Percentiles rank a stretch among this genome's conserved stretches.
Conservation (phyloP, 164 flowering plant species). For the Aristolochia fimbriata region DNA sequence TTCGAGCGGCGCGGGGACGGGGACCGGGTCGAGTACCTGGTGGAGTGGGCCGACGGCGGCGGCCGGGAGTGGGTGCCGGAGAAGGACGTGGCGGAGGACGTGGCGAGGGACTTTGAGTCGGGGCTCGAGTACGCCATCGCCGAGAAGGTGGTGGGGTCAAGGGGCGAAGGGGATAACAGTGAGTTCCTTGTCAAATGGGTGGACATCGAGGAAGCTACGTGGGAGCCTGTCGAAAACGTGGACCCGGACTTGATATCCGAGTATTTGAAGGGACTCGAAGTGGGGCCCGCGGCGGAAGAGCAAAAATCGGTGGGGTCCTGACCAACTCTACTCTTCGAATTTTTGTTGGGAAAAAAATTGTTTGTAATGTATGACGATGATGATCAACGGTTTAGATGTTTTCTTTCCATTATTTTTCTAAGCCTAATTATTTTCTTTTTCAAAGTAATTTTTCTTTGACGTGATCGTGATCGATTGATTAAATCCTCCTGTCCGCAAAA, state of each 20-base stretch:
- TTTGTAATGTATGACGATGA: not conserved
- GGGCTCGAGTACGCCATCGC: constrained; percentile 94
- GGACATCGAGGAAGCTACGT: constrained; percentile 82
- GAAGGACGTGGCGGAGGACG: constrained; percentile 48
- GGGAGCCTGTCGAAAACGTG: constrained; percentile 93
- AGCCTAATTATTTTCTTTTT: too few relatives aligned
- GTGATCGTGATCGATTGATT: too few relatives aligned
- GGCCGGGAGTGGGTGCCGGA: constrained; percentile 77
- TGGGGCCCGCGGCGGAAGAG: not conserved
- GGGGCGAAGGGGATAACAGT: constrained; percentile 35
- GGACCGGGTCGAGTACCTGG: constrained; percentile 59
- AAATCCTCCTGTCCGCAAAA: too few relatives aligned
- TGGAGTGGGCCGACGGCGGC: constrained; percentile 79
- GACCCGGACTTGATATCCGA: constrained; percentile 61
- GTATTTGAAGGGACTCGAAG: constrained; percentile 29
- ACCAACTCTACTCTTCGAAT: not conserved
- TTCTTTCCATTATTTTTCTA: too few relatives aligned
- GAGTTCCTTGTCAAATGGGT: constrained; percentile 88
- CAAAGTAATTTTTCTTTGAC: too few relatives aligned
- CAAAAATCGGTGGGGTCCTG: not conserved
- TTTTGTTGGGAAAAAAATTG: not conserved
- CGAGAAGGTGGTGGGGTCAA: constrained; percentile 44
- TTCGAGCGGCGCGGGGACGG: constrained; percentile 82
- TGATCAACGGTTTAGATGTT: not conserved
- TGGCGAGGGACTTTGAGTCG: constrained; percentile 70